Base-by-base conservation (phyloP, 345 rosid genomes). In the Passiflora organensis region DNA sequence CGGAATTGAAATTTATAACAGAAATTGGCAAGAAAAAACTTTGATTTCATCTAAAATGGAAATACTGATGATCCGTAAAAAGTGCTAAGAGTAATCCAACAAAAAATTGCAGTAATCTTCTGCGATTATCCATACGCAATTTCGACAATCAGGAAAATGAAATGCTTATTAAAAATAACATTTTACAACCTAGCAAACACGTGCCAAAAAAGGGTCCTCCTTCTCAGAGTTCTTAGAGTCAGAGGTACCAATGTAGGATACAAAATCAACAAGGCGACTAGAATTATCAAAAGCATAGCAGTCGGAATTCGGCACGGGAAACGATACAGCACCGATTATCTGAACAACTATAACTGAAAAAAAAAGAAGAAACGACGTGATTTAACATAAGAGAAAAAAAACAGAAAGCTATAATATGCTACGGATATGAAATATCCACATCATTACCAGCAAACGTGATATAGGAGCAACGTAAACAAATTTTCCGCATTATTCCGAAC, bases 231-330 rank as follows among this genome's bases (percentile, higher is more conserved):
- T n/a, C n/a, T n/a, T n/a, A n/a, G n/a, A n/a, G n/a, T n/a, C n/a
- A n/a, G n/a, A n/a, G n/a, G n/a, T n/a, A 10, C 14, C 19, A 52
- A 54, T 57, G 57, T 38, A 77, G 95, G 99, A 93, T 93, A 93
- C 99, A 54, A 93, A 93, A 59, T 93, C 99, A 32, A 86, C 73
- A 72, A 93, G 82, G 48, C 73, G 94, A 65, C 99, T 93, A 25
- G 96, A 76, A 78, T 84, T 86, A 72, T 86, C 96, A 28, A 93
- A 48, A 68, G 78, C 84, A 49, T 93, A 89, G 85, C 96, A 93
- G 59, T 64, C 75, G 44, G 95, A 82, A 46, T 63, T 74, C 0
- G 96, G 99, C 1, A 77, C 80, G 16, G 66, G 77, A 34, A 84
- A 76, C 32, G 91, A 72, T 13, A 58, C 74, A 46, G 64, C 71